Conservation (phyloP, 257 asterid species). For the Echium plantagineum region DNA sequence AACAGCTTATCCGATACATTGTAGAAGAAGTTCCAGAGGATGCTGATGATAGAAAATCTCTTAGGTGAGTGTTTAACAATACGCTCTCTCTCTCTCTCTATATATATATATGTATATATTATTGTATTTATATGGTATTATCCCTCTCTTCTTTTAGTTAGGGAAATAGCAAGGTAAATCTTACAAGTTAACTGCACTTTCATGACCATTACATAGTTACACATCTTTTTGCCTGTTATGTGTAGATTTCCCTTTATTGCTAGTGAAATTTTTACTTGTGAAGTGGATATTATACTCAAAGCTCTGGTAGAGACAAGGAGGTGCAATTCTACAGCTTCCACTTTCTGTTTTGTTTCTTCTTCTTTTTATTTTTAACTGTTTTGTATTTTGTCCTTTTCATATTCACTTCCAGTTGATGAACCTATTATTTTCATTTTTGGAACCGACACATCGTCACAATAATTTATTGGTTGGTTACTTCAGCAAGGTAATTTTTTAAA, state of each 20-base stretch:
- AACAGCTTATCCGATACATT: conserved; percentile 57
- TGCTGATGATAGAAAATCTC: conserved; percentile 56
- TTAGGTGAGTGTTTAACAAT: conserved; percentile 44
- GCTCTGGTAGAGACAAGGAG: conserved; percentile 83
- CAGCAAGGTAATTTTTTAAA: conserved; percentile 49
- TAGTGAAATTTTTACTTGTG: conserved; percentile 95
- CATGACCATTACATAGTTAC: background rate
- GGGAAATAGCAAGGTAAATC: background rate
- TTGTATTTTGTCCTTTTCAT: conserved; percentile 12
- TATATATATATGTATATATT: too few relatives aligned
- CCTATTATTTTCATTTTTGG: conserved; percentile 69
- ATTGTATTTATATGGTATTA: too few relatives aligned
- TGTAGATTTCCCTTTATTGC: conserved; percentile 78
- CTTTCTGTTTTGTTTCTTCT: conserved; percentile 1
- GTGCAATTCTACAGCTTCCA: conserved; percentile 22
- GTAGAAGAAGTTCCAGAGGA: conserved; percentile 79
- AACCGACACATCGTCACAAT: conserved; percentile 52
- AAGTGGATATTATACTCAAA: conserved; percentile 78
- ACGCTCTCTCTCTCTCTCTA: too few relatives aligned
- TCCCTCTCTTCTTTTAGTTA: too few relatives aligned
- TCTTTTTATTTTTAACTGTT: conserved; percentile 1
- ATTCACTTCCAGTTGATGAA: conserved; percentile 59
- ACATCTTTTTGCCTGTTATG: background rate
- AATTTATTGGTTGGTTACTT: conserved; percentile 66
- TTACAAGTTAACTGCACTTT: background rate